Percentiles rank a stretch among this genome's conserved stretches.
These are phyloP conservation scores for Alternaria dauci DNA, from an alignment of 2,329 filamentous ascomycete species.

Conservation along the genomic window DNA sequence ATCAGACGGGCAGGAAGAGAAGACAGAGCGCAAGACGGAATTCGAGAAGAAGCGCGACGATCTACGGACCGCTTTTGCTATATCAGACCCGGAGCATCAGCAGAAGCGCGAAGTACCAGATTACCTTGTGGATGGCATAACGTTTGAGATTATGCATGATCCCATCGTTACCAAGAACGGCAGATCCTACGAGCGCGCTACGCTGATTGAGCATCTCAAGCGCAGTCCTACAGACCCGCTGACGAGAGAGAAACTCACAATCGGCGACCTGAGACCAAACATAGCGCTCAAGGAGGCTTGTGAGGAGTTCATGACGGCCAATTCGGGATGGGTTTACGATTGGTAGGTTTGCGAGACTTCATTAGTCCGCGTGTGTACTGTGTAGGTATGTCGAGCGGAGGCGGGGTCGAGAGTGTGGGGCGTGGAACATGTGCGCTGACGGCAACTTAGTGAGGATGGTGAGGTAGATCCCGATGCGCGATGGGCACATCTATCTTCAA, in stretches of 20 bases:
- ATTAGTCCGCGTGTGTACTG: constrained; percentile 18
- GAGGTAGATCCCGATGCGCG: constrained; percentile 35
- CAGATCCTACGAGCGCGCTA: constrained; percentile 86
- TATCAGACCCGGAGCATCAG: constrained; percentile 57
- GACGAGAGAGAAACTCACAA: constrained; percentile 76
- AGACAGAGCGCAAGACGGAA: constrained; percentile 53
- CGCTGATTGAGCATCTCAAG: constrained; percentile 85
- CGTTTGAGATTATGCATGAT: constrained; percentile 77
- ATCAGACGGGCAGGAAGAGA: constrained; percentile 59
- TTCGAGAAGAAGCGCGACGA: constrained; percentile 55
- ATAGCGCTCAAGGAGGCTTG: constrained; percentile 82
- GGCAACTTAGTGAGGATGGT: constrained; percentile 33
- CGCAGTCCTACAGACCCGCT: constrained; percentile 80
- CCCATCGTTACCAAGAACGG: constrained; percentile 79
- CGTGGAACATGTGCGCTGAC: constrained; percentile 26
- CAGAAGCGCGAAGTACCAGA: constrained; percentile 69
- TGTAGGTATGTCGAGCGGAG: constrained; percentile 22
- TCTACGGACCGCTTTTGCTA: constrained; percentile 56
- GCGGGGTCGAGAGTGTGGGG: neutral
- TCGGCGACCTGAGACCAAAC: constrained; percentile 80
- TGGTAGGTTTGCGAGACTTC: constrained; percentile 65
- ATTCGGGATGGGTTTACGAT: constrained; percentile 86
- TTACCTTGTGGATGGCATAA: constrained; percentile 79
- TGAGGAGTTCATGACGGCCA: constrained; percentile 82
- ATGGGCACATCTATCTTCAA: constrained; percentile 42